Percentiles rank a stretch among this genome's conserved stretches.
These are phyloP conservation scores for Colletotrichum caudatum DNA, from an alignment of 2,329 filamentous ascomycete genomes.

Conservation along the genomic window DNA sequence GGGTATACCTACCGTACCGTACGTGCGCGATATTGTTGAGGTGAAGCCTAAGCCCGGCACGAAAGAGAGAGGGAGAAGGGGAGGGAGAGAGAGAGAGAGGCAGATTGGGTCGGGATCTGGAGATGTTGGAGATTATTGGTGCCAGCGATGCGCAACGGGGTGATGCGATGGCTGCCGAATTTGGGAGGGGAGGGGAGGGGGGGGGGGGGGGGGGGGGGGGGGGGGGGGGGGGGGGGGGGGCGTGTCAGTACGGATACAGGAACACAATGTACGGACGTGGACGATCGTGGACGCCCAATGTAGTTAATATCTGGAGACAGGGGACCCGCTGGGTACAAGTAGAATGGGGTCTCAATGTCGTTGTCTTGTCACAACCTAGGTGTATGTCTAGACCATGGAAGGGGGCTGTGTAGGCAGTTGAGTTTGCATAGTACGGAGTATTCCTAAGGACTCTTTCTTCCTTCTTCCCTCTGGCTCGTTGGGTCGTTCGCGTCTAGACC, in stretches of 20 bases:
- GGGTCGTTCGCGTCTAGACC: background rate
- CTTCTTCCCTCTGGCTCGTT: background rate
- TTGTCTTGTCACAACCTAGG: background rate
- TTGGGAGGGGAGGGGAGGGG: too few relatives aligned
- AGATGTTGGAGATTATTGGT: constrained; percentile 2
- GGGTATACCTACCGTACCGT: background rate
- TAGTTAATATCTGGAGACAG: constrained; percentile 5
- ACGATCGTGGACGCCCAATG: background rate
- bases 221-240: background rate
- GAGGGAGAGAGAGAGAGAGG: background rate
- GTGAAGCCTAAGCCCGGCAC: background rate
- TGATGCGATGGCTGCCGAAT: background rate
- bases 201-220: background rate
- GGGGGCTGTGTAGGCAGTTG: constrained; percentile 15
- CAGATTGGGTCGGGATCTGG: background rate
- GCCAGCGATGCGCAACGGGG: background rate
- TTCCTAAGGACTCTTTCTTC: background rate
- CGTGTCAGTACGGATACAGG: background rate
- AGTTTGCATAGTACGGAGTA: background rate
- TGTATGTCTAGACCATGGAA: background rate
- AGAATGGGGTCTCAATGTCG: constrained; percentile 2
- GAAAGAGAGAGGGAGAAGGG: background rate
- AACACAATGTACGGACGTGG: background rate
- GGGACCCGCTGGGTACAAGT: background rate
- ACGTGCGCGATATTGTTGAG: constrained; percentile 1